A percentile compares a stretch with the other conserved stretches of the same genome.
These are phyloP conservation scores for Trichoderma semiorbis DNA, from an alignment of 2,329 filamentous ascomycete genomes.

Conservation along the genomic window DNA sequence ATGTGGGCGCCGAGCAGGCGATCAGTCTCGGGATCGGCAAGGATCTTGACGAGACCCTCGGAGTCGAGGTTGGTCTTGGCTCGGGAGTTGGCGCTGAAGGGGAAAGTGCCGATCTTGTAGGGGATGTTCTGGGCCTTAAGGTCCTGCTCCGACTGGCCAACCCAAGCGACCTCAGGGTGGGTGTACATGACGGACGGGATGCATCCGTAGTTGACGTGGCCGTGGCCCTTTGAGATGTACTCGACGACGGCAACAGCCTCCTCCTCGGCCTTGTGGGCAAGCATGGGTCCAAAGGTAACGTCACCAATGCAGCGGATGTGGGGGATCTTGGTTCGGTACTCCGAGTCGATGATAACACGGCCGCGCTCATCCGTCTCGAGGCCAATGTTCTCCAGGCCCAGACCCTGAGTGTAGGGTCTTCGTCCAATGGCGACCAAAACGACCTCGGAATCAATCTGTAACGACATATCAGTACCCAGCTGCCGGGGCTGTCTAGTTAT, in stretches of 20 bases:
- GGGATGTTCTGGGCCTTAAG: conserved; percentile 85
- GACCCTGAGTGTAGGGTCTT: conserved; percentile 86
- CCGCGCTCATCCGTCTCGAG: conserved; percentile 90
- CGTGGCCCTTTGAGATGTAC: conserved; percentile 96
- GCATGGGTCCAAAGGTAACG: conserved; percentile 96
- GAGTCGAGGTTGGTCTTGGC: conserved; percentile 98
- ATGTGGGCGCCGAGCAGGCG: conserved; percentile 95
- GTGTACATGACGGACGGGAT: conserved; percentile 99
- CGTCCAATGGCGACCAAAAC: conserved; percentile 96
- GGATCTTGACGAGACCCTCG: conserved; percentile 95
- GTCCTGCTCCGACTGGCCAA: conserved; percentile 95
- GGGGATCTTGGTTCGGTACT: conserved; percentile 96
- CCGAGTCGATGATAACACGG: conserved; percentile 93
- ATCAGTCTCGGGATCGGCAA: conserved; percentile 94
- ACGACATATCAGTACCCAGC: conserved; percentile 22
- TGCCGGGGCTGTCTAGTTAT: neutral
- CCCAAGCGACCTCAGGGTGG: conserved; percentile 97
- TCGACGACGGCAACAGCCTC: conserved; percentile 93
- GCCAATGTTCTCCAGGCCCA: conserved; percentile 91
- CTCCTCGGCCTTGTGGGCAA: conserved; percentile 99
- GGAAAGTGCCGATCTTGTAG: conserved; percentile 92
- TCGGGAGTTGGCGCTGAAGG: conserved; percentile 96
- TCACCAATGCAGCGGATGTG: conserved; percentile 98
- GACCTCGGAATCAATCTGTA: conserved; percentile 86
- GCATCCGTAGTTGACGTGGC: conserved; percentile 97